These are phyloP conservation scores for maize (Zea mays) DNA, from an alignment of 176 grass and related monocot genomes.

Conservation along the genomic window Zm-B73-REFERENCE-NAM-5.0 NC_050099.1:77437001-77437500, in stretches of 20 bases:
- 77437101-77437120: not conserved
- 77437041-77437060: constrained; percentile 11
- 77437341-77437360: not conserved
- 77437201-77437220: not conserved
- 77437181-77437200: not conserved
- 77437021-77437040: not conserved
- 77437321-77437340: not conserved
- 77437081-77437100: not conserved
- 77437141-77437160: not conserved
- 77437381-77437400: not conserved
- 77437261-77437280: constrained; percentile 26
- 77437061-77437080: not conserved
- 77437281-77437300: not conserved
- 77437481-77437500: not conserved
- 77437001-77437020: not conserved
- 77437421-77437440: constrained; percentile 30
- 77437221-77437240: not conserved
- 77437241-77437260: not conserved
- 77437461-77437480: not conserved
- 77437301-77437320: not conserved
- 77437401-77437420: not conserved
- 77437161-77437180: not conserved
- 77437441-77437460: not conserved
- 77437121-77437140: not conserved
- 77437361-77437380: constrained; percentile 6